Conservation (phyloP, 2,329 filamentous ascomycete genomes). For the Bipolaris oryzae region DNA sequence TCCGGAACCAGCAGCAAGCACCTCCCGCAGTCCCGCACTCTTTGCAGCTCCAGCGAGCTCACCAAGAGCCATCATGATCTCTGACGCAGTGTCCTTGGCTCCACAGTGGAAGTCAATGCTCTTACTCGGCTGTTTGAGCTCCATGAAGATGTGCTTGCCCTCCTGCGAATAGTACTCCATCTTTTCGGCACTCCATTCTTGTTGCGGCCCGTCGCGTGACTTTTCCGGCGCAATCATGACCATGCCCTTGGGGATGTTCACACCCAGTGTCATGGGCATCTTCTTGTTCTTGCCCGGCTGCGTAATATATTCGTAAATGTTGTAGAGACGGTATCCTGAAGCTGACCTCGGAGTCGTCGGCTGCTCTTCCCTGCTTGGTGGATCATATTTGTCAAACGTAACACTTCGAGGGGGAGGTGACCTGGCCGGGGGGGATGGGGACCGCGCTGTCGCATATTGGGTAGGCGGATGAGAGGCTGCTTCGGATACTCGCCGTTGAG, state of each 20-base stretch:
- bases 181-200: conserved; percentile 93
- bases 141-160: conserved; percentile 96
- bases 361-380: conserved; percentile 46
- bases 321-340: conserved; percentile 90
- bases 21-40: conserved; percentile 82
- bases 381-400: conserved; percentile 52
- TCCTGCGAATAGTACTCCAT: conserved; percentile 98
- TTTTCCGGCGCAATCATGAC: conserved; percentile 92
- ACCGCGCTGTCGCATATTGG: conserved; percentile 50
- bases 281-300: conserved; percentile 97
- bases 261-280: conserved; percentile 95
- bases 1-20: conserved; percentile 79
- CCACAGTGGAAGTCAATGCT: conserved; percentile 97
- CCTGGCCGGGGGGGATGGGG: conserved; percentile 44
- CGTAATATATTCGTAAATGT: conserved; percentile 97
- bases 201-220: conserved; percentile 77
- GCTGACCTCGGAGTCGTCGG: conserved; percentile 59
- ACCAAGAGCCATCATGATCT: conserved; percentile 86
- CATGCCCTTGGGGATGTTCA: conserved; percentile 84
- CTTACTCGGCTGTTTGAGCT: conserved; percentile 88
- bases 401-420: conserved; percentile 48
- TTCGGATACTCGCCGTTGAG: conserved; percentile 66
- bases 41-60: conserved; percentile 86
- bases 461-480: conserved; percentile 57
- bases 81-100: conserved; percentile 92